Evolutionary conservation across 1,284 basidiomycete genomes (phyloP).

Genomic region (Irpex sp.): DNA sequence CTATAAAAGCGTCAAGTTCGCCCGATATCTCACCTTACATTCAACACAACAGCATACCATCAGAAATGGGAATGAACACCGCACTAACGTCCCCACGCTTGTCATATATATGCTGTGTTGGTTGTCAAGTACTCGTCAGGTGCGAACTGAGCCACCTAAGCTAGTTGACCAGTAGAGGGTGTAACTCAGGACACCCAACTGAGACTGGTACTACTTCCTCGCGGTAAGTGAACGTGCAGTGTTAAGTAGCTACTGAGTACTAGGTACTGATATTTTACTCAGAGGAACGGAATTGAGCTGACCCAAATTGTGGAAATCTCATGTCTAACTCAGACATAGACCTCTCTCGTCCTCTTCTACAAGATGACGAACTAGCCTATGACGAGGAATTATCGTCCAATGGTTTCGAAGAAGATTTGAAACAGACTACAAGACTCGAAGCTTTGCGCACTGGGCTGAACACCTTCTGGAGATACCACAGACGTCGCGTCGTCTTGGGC

Average conservation of each 20-base stretch:
- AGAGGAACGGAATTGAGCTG: conserved; percentile 4
- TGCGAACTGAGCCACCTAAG: no score
- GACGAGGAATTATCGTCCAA: not conserved
- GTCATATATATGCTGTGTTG: no score
- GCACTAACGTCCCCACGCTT: no score
- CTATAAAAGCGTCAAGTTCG: not conserved
- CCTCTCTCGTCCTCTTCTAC: not conserved
- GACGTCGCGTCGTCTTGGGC: not conserved
- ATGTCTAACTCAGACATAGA: not conserved
- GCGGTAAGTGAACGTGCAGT: not conserved
- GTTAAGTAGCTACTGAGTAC: conserved; percentile 4
- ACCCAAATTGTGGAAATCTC: not conserved
- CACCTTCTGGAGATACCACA: not conserved
- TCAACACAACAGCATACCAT: no score
- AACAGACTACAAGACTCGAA: not conserved
- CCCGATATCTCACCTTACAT: no score
- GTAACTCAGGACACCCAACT: no score
- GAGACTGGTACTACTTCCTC: no score
- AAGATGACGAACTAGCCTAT: not conserved
- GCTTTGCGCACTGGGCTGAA: not conserved
- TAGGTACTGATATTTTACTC: conserved; percentile 12
- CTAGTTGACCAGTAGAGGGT: no score
- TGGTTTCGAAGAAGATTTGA: not conserved
- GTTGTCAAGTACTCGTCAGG: no score
- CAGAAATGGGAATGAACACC: no score